Percentiles rank a stretch among this genome's conserved stretches.
Conservation (phyloP, 1,284 basidiomycete species). For the Sanguinoderma infundibulare region DNA sequence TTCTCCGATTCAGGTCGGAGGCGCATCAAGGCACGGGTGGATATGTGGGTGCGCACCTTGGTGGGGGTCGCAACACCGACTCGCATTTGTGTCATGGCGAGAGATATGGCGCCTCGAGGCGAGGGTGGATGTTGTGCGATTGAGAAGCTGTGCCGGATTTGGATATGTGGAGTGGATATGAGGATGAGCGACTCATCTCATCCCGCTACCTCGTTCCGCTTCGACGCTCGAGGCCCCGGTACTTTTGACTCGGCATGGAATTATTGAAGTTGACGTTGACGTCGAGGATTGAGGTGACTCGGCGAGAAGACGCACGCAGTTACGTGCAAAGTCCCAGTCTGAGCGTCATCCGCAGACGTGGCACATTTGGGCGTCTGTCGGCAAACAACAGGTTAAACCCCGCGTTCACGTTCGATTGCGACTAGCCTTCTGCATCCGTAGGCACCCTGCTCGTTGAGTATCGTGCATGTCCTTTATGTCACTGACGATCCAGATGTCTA, state of each 20-base stretch:
- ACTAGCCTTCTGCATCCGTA: neutral
- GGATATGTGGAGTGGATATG: neutral
- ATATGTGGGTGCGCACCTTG: neutral
- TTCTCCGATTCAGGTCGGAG: conserved; percentile 2
- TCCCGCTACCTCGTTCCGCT: neutral
- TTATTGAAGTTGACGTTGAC: neutral
- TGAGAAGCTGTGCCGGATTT: neutral
- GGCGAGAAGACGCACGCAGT: neutral
- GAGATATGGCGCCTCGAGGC: conserved; percentile 1
- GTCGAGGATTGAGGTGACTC: neutral
- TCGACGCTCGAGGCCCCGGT: too few relatives aligned
- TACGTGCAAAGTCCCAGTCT: neutral
- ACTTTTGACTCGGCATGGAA: neutral
- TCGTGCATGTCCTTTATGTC: neutral
- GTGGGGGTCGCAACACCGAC: neutral
- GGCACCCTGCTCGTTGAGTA: neutral
- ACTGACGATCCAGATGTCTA: neutral
- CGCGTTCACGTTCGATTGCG: neutral
- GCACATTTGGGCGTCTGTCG: neutral
- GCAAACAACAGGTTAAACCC: neutral
- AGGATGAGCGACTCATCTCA: neutral
- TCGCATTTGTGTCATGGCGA: neutral
- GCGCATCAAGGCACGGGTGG: neutral
- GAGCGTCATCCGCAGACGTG: neutral
- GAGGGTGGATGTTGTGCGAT: neutral